Evolutionary conservation across 768 basidiomycete genomes (phyloP), one percentile per base, ranked within the genome.

Genomic region (Cystobasidium tubakii): DNA sequence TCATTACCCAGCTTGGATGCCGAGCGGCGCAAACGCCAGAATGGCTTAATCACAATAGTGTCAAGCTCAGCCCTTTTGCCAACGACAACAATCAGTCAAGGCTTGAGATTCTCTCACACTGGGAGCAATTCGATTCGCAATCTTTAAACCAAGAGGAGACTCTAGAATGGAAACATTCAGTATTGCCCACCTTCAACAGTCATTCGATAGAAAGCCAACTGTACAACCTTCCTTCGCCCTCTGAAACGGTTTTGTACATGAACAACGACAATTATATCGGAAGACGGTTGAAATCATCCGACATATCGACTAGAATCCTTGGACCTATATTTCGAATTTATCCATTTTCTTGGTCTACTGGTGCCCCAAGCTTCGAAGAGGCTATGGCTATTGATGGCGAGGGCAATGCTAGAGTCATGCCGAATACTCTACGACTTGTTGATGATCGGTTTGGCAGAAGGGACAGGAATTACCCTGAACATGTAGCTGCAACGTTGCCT

Each of bases 241-340:
- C 63, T 36, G 25, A 39, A 12, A 72, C 54, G 6, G 55, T 70
- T 0, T 29, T 77, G 1, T 74, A 76, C 53, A 70, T 77, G 78
- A 84, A 84, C 74, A 83, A 84, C 76, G 84, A 84, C 76, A 82
- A 83, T 66, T 84, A 82, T 77, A 75, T 84, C 12, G 62, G 71
- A 34, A 65, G 75, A 62, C 25, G 43, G 15, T 50, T 79, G 19
- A 46, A 62, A 1, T 17, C 44, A n/a, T 39, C 54, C 36, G 76
- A 76, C 42, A 25, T 74, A n/a, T 57, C 66, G n/a, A 74, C 77
- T 21, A 71, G 76, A 0, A 34, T 76, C 39, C 82, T 82, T 34
- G 84, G 84, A 4, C 78, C 79, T 0, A 82, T 84, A 12, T 80
- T 84, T 39, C 81, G 83, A 36, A 66, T 83, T 55, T 80, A 83